Conservation (phyloP, 140 eudicot genomes). For the Erigeron philadelphicus region DNA sequence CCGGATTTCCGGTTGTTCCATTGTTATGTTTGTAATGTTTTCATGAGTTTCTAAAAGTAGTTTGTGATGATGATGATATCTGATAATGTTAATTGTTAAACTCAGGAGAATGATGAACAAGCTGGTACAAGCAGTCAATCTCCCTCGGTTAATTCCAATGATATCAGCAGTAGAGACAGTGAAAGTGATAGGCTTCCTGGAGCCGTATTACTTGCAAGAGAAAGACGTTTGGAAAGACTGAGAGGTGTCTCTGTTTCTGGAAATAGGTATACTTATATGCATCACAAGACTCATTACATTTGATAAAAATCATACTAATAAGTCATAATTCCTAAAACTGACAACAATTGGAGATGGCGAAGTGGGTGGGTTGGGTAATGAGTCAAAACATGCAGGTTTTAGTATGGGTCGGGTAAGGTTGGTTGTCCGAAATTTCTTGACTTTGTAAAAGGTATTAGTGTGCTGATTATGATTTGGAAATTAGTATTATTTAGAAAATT, state of each 20-base stretch:
- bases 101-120: constrained; percentile 60
- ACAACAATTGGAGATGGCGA: neutral
- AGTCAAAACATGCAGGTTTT: neutral
- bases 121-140: constrained; percentile 34
- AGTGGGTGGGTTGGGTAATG: neutral
- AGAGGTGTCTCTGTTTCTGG: constrained; percentile 61
- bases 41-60: neutral
- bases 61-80: neutral
- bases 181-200: constrained; percentile 68
- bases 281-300: neutral
- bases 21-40: no score
- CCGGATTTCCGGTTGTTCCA: no score
- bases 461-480: no score
- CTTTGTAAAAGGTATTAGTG: no score
- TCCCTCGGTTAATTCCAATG: constrained; percentile 33
- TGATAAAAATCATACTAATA: neutral
- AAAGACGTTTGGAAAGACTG: constrained; percentile 73
- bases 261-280: constrained; percentile 35
- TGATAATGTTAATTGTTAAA: neutral
- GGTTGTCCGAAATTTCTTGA: no score
- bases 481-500: no score
- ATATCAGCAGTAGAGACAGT: constrained; percentile 29
- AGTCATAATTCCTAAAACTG: neutral
- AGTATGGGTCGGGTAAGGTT: no score
- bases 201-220: constrained; percentile 82